Evolutionary conservation across 768 basidiomycete genomes (phyloP).

Genomic region (Mrakia gelida): DNA sequence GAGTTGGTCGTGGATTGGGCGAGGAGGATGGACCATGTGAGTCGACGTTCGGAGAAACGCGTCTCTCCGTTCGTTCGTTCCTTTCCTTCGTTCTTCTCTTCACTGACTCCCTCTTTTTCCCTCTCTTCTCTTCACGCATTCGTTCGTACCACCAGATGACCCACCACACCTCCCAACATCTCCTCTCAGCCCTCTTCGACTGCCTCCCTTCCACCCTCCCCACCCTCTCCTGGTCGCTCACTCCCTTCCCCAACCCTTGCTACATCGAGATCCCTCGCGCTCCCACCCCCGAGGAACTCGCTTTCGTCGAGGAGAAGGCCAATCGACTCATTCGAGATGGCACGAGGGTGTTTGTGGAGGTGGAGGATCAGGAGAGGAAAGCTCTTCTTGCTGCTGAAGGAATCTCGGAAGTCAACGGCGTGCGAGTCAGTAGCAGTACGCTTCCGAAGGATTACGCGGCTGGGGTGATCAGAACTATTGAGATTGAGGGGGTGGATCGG

Average conservation of each 20-base stretch:
- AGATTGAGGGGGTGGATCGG: constrained; percentile 76
- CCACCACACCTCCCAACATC: constrained; percentile 79
- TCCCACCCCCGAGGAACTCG: constrained; percentile 62
- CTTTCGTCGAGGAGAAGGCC: constrained; percentile 57
- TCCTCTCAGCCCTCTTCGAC: constrained; percentile 76
- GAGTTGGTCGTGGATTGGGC: constrained; percentile 60
- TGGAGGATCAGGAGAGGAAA: constrained; percentile 51
- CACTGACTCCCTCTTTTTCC: background rate
- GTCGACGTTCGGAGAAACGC: constrained; percentile 36
- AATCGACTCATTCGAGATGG: constrained; percentile 69
- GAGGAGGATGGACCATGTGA: constrained; percentile 63
- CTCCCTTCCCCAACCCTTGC: constrained; percentile 59
- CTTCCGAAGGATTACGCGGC: constrained; percentile 34
- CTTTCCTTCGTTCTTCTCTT: background rate
- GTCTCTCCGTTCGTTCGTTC: background rate
- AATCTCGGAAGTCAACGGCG: background rate
- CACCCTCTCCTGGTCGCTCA: constrained; percentile 79
- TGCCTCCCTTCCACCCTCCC: constrained; percentile 53
- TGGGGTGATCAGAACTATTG: constrained; percentile 65
- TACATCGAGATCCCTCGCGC: constrained; percentile 73
- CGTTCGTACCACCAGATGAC: constrained; percentile 51
- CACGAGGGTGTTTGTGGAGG: constrained; percentile 65
- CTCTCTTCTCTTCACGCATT: background rate
- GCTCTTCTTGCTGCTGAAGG: constrained; percentile 68
- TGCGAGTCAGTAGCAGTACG: constrained; percentile 50